Evolutionary conservation across 176 grass and related monocot genomes (phyloP), one percentile per base, ranked within the genome.

Genomic region (Tillandsia fasciculata): DNA sequence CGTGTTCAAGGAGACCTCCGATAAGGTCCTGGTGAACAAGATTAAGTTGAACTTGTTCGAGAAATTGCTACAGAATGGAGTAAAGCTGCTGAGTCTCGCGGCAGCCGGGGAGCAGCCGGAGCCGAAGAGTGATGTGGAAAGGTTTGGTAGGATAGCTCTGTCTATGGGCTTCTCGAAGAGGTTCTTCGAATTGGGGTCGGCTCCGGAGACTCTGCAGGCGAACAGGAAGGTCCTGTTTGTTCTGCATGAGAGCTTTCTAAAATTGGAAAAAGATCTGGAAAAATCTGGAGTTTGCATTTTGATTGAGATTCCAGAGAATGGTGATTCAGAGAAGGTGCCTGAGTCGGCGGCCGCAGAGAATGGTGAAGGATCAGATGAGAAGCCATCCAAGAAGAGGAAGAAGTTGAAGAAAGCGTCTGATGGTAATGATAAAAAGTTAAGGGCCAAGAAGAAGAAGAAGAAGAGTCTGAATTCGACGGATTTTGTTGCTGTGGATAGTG

Each of bases 201-300:
- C 82, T 29, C 9, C 59, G 10, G 84, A 84, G 65, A 99, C 94
- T 0, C 68, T 93, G 64, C 89, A 90, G 76, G 80, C 10, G 0
- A 99, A 99, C 63, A 66, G 90, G 24, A 90, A 86, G 72, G 66
- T 77, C 51, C 47, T 93, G 67, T 87, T 90, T 70, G 72, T 68
- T 74, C 70, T 99, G 77, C 84, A 84, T 73, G 84, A 87, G 64
- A 77, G 68, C 3, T 99, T 99, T 75, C 74, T 93, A 64, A 99
- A 87, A 63, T 53, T 93, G 0, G 94, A 99, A 69, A 93, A 82
- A 72, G 84, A 82, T 57, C 78, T 86, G 51, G 65, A 87, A 66
- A 76, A 90, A 12, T 87, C 77, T 48, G 84, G 84, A 20, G 9
- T 86, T 71, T 58, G 73, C 63, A 82, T 99, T 58, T 3, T 42